Evolutionary conservation across 257 asterid species (phyloP).

Genomic region (Scutellaria minor): DNA sequence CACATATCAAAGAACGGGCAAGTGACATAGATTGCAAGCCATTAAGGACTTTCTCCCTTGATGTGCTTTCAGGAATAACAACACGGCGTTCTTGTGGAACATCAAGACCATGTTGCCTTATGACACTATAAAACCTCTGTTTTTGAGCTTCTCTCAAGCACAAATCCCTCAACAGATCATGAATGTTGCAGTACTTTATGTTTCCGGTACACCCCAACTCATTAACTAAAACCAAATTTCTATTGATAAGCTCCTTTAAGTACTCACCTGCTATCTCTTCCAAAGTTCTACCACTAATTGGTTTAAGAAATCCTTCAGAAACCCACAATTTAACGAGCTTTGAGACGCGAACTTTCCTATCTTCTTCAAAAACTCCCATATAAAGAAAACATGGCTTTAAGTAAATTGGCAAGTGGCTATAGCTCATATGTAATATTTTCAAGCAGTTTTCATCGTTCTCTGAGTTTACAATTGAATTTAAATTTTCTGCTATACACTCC

Average conservation of each 20-base stretch:
- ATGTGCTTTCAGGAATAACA: not conserved
- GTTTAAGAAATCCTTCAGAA: conserved; percentile 30
- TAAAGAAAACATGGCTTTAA: conserved; percentile 26
- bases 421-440: conserved; percentile 6
- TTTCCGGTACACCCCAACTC: not conserved
- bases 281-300: not conserved
- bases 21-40: not conserved
- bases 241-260: not conserved
- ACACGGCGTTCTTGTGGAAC: not conserved
- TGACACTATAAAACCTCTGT: not conserved
- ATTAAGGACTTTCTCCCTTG: not conserved
- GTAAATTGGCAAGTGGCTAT: conserved; percentile 12
- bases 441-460: not conserved
- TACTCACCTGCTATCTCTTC: not conserved
- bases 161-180: conserved; percentile 24
- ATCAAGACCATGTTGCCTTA: not conserved
- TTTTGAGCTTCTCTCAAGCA: conserved; percentile 18
- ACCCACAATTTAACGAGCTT: conserved; percentile 7
- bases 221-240: conserved; percentile 20
- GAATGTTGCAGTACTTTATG: conserved; percentile 1
- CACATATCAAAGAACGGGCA: conserved; percentile 21
- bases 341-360: not conserved
- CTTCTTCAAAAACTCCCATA: conserved; percentile 25
- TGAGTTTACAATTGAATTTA: not conserved
- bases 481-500: not conserved